phyloP scores from a whole-genome alignment of 1,284 basidiomycete genomes.

The Sporisorium graminicola region DNA sequence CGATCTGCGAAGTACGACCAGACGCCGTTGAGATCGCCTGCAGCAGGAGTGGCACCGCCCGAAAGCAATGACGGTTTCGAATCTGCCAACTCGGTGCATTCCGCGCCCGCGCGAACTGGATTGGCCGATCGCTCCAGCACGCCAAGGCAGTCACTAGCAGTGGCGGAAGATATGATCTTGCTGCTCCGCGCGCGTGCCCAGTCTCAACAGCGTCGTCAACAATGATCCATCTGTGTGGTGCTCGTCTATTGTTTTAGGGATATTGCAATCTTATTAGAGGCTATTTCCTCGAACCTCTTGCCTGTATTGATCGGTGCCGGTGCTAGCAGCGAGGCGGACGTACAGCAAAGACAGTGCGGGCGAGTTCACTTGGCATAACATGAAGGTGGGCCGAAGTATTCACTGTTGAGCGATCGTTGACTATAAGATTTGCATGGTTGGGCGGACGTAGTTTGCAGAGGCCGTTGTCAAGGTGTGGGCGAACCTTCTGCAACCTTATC shows the following conservation, averaged over 20 bases:
- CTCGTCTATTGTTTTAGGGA: not conserved
- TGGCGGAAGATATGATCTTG: conserved; percentile 31
- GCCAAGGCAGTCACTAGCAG: conserved; percentile 10
- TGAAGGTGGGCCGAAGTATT: no score
- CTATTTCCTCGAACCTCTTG: not conserved
- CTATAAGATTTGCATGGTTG: no score
- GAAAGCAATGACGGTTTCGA: conserved; percentile 16
- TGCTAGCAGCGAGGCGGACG: not conserved
- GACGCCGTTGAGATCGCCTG: not conserved
- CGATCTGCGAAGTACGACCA: conserved; percentile 32
- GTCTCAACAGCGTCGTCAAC: conserved; percentile 4
- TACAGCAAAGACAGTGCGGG: not conserved
- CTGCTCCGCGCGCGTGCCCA: conserved; percentile 10
- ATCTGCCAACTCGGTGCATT: conserved; percentile 19
- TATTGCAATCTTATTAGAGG: not conserved
- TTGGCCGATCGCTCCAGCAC: not conserved
- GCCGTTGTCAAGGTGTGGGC: no score
- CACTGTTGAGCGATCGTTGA: no score
- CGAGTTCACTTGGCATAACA: not conserved
- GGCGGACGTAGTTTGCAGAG: no score
- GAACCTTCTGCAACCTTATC: no score
- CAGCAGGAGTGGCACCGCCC: not conserved
- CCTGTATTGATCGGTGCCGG: not conserved
- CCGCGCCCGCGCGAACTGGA: conserved; percentile 5
- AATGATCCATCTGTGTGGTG: not conserved